A percentile compares a stretch with the other conserved stretches of the same genome.
phyloP scores from a whole-genome alignment of 768 basidiomycete genomes.

The Mycena belliarum region DNA sequence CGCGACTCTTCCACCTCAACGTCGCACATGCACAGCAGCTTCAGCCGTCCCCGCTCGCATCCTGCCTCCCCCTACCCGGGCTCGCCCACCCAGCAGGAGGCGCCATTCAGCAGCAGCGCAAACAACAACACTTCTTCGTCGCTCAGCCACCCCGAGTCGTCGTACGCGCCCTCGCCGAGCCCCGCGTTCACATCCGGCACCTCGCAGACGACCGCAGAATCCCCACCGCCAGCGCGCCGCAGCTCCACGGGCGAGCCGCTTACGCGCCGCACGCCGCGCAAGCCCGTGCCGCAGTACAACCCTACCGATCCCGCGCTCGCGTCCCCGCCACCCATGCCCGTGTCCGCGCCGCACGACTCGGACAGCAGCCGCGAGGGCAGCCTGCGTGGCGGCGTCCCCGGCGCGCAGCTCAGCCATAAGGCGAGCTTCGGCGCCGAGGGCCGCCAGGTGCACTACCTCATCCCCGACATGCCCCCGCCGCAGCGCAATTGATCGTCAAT shows the following conservation, averaged over 20 bases:
- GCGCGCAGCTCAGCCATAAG: conserved; percentile 37
- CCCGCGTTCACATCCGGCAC: conserved; percentile 31
- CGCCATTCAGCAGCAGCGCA: conserved; percentile 2
- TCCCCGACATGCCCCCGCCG: conserved; percentile 56
- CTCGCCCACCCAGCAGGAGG: conserved; percentile 4
- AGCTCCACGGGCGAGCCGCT: conserved; percentile 5
- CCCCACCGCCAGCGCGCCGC: neutral
- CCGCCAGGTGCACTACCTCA: conserved; percentile 55
- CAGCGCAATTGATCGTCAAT: conserved; percentile 24
- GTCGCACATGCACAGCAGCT: conserved; percentile 21
- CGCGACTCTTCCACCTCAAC: conserved; percentile 23
- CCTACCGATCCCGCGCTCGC: conserved; percentile 27
- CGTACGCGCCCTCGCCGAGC: conserved; percentile 23
- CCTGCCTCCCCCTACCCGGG: conserved; percentile 15
- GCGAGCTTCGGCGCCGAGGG: conserved; percentile 47
- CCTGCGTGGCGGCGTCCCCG: conserved; percentile 4
- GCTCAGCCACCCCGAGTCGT: conserved; percentile 30
- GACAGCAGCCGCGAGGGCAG: conserved; percentile 20
- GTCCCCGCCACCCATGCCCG: conserved; percentile 9
- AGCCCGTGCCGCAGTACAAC: conserved; percentile 60
- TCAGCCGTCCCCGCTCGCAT: conserved; percentile 25
- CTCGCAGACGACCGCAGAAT: conserved; percentile 6
- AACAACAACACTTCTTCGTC: conserved; percentile 14
- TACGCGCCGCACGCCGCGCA: conserved; percentile 42
- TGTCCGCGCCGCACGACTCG: neutral